phyloP scores from a whole-genome alignment of 805 yeast species.

The Candida railenensis region DNA sequence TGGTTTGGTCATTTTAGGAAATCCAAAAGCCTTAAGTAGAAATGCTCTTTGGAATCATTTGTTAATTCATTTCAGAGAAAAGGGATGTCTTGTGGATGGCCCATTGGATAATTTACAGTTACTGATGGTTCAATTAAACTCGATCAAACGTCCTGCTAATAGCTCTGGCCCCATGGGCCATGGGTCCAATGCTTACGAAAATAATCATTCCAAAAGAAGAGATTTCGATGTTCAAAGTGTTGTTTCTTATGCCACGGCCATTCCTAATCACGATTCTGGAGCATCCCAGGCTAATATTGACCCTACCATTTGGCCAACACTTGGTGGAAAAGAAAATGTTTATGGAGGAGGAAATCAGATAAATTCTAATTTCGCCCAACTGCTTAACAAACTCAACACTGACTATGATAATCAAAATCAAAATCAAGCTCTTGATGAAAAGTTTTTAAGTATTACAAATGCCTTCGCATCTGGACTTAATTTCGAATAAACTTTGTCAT shows the following conservation, averaged over 20 bases:
- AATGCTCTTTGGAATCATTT: conserved; percentile 78
- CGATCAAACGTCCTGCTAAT: conserved; percentile 9
- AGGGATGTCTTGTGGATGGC: conserved; percentile 89
- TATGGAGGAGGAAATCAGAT: conserved; percentile 12
- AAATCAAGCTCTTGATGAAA: conserved; percentile 24
- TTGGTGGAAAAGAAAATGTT: conserved; percentile 15
- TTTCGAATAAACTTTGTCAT: background rate
- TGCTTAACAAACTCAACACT: conserved; percentile 18
- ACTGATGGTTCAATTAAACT: conserved; percentile 55
- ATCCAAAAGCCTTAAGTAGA: conserved; percentile 71
- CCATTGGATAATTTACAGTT: conserved; percentile 75
- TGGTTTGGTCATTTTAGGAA: conserved; percentile 65
- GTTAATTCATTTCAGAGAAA: conserved; percentile 74
- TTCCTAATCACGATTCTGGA: background rate
- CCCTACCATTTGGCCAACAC: conserved; percentile 25
- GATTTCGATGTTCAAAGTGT: conserved; percentile 30
- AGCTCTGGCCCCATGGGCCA: background rate
- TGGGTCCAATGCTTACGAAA: background rate
- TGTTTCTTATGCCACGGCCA: conserved; percentile 19
- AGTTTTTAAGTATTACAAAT: conserved; percentile 35
- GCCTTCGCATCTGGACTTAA: conserved; percentile 33
- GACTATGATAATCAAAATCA: conserved; percentile 6
- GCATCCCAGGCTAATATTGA: conserved; percentile 4
- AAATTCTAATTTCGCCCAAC: conserved; percentile 34
- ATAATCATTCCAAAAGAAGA: background rate